A percentile compares a stretch with the other conserved stretches of the same genome.
Evolutionary conservation across 805 yeast genomes (phyloP).

Genomic region (Naumovozyma dairenensis): DNA sequence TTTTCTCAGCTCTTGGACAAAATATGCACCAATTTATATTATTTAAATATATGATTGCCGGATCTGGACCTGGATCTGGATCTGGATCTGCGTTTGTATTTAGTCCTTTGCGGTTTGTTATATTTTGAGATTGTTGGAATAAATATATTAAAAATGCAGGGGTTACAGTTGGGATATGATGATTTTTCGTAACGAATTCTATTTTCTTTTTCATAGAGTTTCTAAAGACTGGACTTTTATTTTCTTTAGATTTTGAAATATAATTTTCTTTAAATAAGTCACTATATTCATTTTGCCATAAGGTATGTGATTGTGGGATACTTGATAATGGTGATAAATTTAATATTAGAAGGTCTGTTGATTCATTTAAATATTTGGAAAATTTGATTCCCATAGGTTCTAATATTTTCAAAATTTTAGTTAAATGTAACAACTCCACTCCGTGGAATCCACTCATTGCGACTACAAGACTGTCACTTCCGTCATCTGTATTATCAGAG

Average conservation of each 20-base stretch:
- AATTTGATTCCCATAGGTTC: constrained; percentile 30
- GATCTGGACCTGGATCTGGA: neutral
- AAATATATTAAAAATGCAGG: constrained; percentile 25
- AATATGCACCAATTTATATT: constrained; percentile 27
- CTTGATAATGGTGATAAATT: constrained; percentile 23
- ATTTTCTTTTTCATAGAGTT: constrained; percentile 28
- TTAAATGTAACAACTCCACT: constrained; percentile 60
- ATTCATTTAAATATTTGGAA: constrained; percentile 19
- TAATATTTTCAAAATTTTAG: constrained; percentile 46
- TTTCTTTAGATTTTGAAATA: constrained; percentile 6
- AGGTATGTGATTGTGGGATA: constrained; percentile 17
- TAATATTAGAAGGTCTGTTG: constrained; percentile 24
- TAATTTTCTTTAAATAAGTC: constrained; percentile 15
- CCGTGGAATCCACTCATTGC: constrained; percentile 71
- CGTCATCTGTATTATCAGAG: constrained; percentile 1
- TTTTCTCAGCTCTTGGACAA: constrained; percentile 24
- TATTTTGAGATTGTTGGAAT: constrained; percentile 10
- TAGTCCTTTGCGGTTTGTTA: neutral
- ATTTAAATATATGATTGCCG: constrained; percentile 13
- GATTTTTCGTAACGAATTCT: constrained; percentile 23
- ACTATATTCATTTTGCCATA: constrained; percentile 25
- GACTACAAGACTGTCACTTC: constrained; percentile 26
- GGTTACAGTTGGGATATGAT: constrained; percentile 25
- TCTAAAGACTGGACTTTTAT: constrained; percentile 20
- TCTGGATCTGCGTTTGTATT: neutral